Base-by-base conservation (phyloP, 2,329 filamentous ascomycete species). In the Sclerotinia minor region DNA sequence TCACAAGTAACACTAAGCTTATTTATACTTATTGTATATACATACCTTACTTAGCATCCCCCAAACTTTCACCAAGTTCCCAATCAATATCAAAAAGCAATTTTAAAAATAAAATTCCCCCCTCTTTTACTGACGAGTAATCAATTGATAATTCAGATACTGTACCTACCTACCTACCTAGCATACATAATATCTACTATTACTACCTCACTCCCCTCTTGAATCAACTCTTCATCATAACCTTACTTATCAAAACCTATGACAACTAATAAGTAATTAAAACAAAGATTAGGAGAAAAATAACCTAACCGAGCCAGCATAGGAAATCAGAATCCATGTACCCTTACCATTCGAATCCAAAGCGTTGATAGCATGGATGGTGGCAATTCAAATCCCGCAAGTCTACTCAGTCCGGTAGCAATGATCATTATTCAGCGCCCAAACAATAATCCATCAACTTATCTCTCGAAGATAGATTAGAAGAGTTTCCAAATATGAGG, bases 371-470 rank as follows among this genome's bases (percentile, higher is more conserved):
- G 69, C 71, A 66, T 74, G 65, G 17, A 66, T 74, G 65, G 17
- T 50, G 60, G n/a, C 17, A 64, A 17, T 73, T 47, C 26, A 68
- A 64, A 17, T 66, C 15, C 52, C 57, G 5, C 66, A 44, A 26
- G 61, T n/a, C n/a, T n/a, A n/a, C 67, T 38, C n/a, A 71, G 68
- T 29, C 68, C 66, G 29, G 64, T 67, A 7, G 54, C 70, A 19
- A 63, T 47, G 13, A 71, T 77, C 68, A 85, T 76, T 32, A 78
- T 73, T 77, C 70, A 2, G 81, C 75, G 11, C 84, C 82, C 53
- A 82, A 72, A 44, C 84, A 81, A 73, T 87, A 86, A 75, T 87
- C 84, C 64, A 87, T 73, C n/a, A 87, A 77, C 0, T 79, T 77
- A 71, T 87, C 85, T 7, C 47, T 11, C 11, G 47, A 54, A 54